Base-by-base conservation (phyloP, 257 asterid genomes). In the Osmanthus fragrans region DNA sequence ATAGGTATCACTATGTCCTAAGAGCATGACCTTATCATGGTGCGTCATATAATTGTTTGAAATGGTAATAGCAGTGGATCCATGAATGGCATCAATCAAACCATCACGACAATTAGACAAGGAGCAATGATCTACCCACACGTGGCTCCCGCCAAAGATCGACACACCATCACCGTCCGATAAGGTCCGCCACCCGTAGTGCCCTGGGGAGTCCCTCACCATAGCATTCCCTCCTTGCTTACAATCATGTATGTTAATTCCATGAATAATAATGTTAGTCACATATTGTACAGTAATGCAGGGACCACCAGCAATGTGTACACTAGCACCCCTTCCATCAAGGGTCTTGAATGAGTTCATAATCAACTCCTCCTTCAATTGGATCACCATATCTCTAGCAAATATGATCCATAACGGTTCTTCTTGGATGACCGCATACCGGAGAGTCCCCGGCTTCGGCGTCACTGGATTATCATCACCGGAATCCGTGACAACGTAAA, bases 141-240 rank as follows among this genome's bases (percentile, higher is more conserved):
- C 84, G 40, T 93, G 92, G 69, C 90, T 90, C 58, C 91, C 92
- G 1, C 91, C 92, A 13, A 90, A 91, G 27, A 93, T 90, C 2
- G 94, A 89, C 37, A 93, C 94, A 0, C 94, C 98, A 16, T 93
- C 98, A 10, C 98, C 98, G 71, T 93, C 98, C 0, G 97, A 89
- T 73, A 85, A 1, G 0, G 92, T 86, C 84, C 98, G 89, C 88
- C 87, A 85, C 82, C 98, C 98, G 36, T 77, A 90, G 78, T 93
- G 98, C n/a, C 69, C 32, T 71, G 94, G 86, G 88, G 91, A 84
- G 73, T 72, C 73, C 73, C 98, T 83, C 87, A 93, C 98, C 83
- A 79, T 82, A 49, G 96, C 88, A 37, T 93, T 93, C 72, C 98
- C 98, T 4, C 95, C 95, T 75, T 77, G 90, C 81, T 89, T 88